Evolutionary conservation across 805 yeast species (phyloP).

Genomic region (Barnettozyma pratensis): DNA sequence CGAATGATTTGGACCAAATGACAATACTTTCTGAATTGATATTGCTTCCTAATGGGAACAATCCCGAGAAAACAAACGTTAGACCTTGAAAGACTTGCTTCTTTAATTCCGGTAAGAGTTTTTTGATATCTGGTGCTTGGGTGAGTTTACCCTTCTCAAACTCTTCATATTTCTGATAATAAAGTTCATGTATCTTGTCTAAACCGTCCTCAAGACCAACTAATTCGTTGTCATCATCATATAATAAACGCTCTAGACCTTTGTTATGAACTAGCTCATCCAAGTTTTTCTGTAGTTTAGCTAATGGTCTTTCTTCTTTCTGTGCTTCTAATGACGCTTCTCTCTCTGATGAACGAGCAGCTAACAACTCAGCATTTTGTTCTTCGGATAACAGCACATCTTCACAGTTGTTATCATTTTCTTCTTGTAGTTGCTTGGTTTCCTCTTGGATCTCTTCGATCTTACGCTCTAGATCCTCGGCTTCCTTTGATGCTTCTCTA

Average conservation of each 20-base stretch:
- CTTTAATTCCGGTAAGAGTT: conserved; percentile 75
- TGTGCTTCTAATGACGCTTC: conserved; percentile 73
- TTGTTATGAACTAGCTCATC: conserved; percentile 31
- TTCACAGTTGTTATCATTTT: conserved; percentile 13
- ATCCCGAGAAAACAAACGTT: conserved; percentile 76
- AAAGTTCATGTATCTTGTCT: conserved; percentile 57
- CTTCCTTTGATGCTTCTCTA: conserved; percentile 27
- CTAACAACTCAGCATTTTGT: conserved; percentile 26
- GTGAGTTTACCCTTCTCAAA: conserved; percentile 24
- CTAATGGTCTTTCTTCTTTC: conserved; percentile 77
- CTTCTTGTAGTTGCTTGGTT: conserved; percentile 25
- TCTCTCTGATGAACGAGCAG: conserved; percentile 44
- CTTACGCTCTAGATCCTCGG: conserved; percentile 23
- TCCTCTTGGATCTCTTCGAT: conserved; percentile 27
- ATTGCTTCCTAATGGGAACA: conserved; percentile 79
- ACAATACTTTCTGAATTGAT: conserved; percentile 80
- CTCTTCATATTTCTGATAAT: conserved; percentile 41
- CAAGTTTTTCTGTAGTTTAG: conserved; percentile 71
- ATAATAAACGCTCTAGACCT: conserved; percentile 39
- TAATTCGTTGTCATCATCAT: conserved; percentile 81
- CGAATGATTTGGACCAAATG: conserved; percentile 88
- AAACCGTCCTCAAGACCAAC: conserved; percentile 57
- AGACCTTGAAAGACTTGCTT: conserved; percentile 59
- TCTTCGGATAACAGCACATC: conserved; percentile 30
- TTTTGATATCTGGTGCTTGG: conserved; percentile 58